Conservation (phyloP, 2,329 filamentous ascomycete genomes). For the Fusarium phyllophilum region DNA sequence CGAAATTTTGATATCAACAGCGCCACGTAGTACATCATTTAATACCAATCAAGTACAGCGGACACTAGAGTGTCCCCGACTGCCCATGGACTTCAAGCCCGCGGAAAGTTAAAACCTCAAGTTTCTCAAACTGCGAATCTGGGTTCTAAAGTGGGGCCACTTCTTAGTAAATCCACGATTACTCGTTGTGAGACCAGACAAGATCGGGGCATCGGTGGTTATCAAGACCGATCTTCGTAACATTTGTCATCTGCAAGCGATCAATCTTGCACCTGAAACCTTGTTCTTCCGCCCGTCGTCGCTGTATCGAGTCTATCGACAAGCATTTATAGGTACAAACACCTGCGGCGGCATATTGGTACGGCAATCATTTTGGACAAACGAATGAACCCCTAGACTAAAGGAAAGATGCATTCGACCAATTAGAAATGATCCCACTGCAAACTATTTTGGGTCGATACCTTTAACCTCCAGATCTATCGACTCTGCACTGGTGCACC, state of each 20-base stretch:
- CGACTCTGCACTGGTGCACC: neutral
- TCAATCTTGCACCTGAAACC: neutral
- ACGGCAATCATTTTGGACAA: neutral
- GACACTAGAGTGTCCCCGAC: neutral
- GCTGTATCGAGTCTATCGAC: neutral
- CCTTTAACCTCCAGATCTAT: neutral
- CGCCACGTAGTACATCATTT: neutral
- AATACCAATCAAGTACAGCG: rapidly evolving
- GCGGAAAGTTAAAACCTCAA: neutral
- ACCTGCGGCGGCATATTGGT: too few species aligned
- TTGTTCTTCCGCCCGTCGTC: neutral
- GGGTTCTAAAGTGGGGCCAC: neutral
- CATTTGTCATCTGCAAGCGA: neutral
- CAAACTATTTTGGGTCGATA: neutral
- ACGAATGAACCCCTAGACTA: neutral
- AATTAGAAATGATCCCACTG: neutral
- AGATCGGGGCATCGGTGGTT: neutral
- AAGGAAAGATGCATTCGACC: neutral
- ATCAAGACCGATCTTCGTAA: neutral
- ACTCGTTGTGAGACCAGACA: neutral
- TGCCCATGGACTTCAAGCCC: neutral
- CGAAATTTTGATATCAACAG: neutral
- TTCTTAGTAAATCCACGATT: neutral
- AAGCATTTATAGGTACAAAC: neutral
- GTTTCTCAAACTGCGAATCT: neutral